A percentile compares a stretch with the other conserved stretches of the same genome.
These are phyloP conservation scores for Barnettozyma californica DNA, from an alignment of 805 yeast genomes.

Conservation along the genomic window DNA sequence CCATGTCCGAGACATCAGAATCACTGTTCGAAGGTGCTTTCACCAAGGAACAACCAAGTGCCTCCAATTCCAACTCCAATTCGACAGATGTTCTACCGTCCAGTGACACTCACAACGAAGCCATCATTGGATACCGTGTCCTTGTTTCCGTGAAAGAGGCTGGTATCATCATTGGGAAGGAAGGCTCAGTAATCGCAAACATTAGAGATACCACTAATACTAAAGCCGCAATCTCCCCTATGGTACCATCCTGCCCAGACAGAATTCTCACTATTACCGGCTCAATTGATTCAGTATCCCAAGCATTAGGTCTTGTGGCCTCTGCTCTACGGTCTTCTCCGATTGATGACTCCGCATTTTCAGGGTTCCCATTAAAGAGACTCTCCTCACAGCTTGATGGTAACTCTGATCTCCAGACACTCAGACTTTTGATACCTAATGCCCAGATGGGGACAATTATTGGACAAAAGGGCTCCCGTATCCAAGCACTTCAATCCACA, in stretches of 20 bases:
- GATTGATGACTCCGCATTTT: conserved; percentile 32
- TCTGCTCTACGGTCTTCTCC: conserved; percentile 51
- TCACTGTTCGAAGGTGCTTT: conserved; percentile 24
- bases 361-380: conserved; percentile 55
- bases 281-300: conserved; percentile 58
- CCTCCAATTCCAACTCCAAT: background rate
- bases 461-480: conserved; percentile 77
- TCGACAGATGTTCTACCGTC: conserved; percentile 18
- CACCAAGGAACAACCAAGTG: conserved; percentile 12
- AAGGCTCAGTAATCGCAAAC: conserved; percentile 70
- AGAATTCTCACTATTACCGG: conserved; percentile 80
- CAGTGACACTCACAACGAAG: conserved; percentile 17
- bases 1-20: conserved; percentile 22
- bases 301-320: conserved; percentile 67
- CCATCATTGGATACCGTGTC: conserved; percentile 34
- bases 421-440: conserved; percentile 75
- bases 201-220: conserved; percentile 72
- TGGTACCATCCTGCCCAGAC: conserved; percentile 75
- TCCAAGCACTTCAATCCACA: conserved; percentile 68
- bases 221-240: conserved; percentile 82
- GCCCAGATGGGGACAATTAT: conserved; percentile 85
- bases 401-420: conserved; percentile 42
- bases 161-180: conserved; percentile 84
- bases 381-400: conserved; percentile 44
- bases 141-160: conserved; percentile 82